These are phyloP conservation scores for Salvia splendens DNA, from an alignment of 257 asterid genomes.

Conservation along the genomic window DNA sequence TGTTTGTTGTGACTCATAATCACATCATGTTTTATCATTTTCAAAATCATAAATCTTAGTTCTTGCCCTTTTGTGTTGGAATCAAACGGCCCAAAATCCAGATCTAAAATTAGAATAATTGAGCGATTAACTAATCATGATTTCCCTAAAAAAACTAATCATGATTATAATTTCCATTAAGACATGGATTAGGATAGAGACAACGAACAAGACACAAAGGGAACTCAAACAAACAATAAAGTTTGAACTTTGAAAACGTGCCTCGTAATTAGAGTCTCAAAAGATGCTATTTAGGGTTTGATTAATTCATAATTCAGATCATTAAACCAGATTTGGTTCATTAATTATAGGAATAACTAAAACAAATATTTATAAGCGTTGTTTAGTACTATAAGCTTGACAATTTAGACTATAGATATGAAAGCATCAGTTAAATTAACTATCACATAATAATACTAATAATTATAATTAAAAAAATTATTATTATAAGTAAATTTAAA, in stretches of 20 bases:
- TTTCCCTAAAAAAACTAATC: neutral
- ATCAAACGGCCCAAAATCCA: neutral
- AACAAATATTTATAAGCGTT: no score
- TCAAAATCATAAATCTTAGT: neutral
- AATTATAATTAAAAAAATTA: no score
- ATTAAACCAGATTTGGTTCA: conserved; percentile 1
- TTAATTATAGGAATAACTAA: neutral
- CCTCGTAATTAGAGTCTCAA: conserved; percentile 30
- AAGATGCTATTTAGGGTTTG: conserved; percentile 27
- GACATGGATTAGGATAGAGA: neutral
- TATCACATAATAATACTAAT: no score
- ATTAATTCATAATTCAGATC: neutral
- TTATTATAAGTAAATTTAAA: no score
- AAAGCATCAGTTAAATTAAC: no score
- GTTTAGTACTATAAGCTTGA: no score
- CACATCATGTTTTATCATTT: neutral
- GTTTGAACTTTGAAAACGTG: neutral
- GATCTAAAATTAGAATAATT: conserved; percentile 9
- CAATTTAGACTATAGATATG: no score
- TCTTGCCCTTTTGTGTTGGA: neutral
- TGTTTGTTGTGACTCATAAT: neutral
- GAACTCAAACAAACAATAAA: conserved; percentile 21
- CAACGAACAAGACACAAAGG: conserved; percentile 14
- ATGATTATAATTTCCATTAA: conserved; percentile 1
- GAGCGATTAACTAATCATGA: neutral